These are phyloP conservation scores for Sonneratia caseolaris DNA, from an alignment of 345 rosid species.

Conservation along the genomic window DNA sequence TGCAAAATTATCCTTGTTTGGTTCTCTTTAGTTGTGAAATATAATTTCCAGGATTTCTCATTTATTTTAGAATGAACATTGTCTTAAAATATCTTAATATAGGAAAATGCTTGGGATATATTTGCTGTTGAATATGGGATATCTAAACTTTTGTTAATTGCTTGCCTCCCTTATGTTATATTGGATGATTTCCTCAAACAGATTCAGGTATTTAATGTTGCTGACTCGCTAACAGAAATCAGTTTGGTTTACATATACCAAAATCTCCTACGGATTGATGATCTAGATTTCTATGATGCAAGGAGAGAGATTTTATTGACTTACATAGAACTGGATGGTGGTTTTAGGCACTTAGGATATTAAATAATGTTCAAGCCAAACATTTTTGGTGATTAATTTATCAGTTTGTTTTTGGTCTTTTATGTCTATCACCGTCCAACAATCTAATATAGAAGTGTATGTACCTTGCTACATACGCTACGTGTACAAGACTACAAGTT, in stretches of 20 bases:
- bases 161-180: not conserved
- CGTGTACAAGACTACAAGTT: not conserved
- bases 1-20: not conserved
- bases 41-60: not conserved
- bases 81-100: not conserved
- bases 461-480: not conserved
- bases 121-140: not conserved
- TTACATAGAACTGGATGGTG: not conserved
- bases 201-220: not conserved
- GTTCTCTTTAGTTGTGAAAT: not conserved
- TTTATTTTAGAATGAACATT: not conserved
- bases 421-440: not conserved
- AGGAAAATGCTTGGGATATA: not conserved
- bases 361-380: not conserved
- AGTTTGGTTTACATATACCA: not conserved
- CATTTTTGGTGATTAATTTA: not conserved
- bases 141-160: not conserved
- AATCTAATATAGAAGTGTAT: not conserved
- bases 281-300: too few relatives aligned
- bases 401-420: not conserved
- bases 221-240: not conserved
- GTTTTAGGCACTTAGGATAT: not conserved
- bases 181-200: not conserved
- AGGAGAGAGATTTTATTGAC: not conserved
- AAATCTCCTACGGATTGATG: not conserved